Evolutionary conservation across 108 stramenopile species (phyloP), one percentile per base, ranked within the genome.

Genomic region (Skeletonema tropicum): DNA sequence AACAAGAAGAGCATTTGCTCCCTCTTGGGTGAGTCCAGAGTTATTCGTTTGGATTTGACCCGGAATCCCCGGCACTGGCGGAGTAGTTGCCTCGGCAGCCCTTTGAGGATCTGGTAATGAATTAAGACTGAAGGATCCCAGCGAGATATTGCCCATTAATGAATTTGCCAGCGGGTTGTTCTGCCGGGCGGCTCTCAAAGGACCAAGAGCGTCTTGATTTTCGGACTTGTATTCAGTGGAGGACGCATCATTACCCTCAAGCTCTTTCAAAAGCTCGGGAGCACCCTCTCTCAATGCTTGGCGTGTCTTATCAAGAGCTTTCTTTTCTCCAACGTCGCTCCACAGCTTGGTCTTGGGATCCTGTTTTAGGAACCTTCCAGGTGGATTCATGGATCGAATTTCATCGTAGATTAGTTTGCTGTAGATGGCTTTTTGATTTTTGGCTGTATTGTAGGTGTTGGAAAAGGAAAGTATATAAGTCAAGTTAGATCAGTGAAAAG

Each of bases 301-400:
- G 33, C 91, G 64, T 1, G 95, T 96, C 74, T 96, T 96, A 68
- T 96, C 92, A 23, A 92, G 58, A 2, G 90, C 90, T 60, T 93
- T 91, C 87, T 96, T 94, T 48, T 96, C 93, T 21, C 92, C 95
- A 57, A 96, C 91, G 41, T 96, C 95, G 70, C 82, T 76, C 92
- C 91, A 96, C 13, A 94, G 59, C 49, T 94, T 92, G 6, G 92
- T 86, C n/a, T 71, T 57, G 21, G 70, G 63, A 85, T 92, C 90
- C 75, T 95, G 94, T 60, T 94, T 94, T 35, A 94, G 88, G 67
- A 94, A 96, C 39, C 92, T 76, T n/a, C 93, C 93, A 1, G 92
- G 91, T 0, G 92, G 92, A 60, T 87, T 66, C 66, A 86, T 77
- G 55, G 69, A 45, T 64, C 83, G 75, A 59, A 96, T 90, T 74